phyloP scores from a whole-genome alignment of 176 grass and related monocot genomes.

The Avena insularis region DNA sequence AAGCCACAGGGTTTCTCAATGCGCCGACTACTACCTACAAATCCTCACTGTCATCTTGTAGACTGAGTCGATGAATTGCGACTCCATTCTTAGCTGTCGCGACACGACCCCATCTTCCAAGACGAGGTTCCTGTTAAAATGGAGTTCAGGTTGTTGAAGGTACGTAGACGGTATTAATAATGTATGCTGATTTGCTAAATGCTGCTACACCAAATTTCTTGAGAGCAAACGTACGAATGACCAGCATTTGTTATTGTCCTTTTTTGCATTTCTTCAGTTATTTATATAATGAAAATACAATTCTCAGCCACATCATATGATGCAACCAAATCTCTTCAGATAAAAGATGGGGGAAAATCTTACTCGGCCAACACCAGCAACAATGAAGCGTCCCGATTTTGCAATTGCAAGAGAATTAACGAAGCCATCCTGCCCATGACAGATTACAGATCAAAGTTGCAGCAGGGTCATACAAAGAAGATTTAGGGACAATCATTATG shows the following conservation, averaged over 20 bases:
- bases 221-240: background rate
- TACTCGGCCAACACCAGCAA: constrained; percentile 74
- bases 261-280: background rate
- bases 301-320: background rate
- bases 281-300: background rate
- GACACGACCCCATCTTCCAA: constrained; percentile 66
- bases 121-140: constrained; percentile 59
- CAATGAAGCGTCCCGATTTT: constrained; percentile 67
- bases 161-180: background rate
- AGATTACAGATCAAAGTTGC: constrained; percentile 20
- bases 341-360: constrained; percentile 19
- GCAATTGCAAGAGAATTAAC: constrained; percentile 73
- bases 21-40: background rate
- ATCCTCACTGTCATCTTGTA: constrained; percentile 43
- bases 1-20: constrained; percentile 14
- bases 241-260: background rate
- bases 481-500: background rate
- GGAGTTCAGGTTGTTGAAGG: background rate
- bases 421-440: constrained; percentile 62
- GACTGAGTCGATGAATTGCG: constrained; percentile 54
- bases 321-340: background rate
- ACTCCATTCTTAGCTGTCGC: constrained; percentile 62
- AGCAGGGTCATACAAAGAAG: background rate
- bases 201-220: background rate
- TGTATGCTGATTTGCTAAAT: background rate